Evolutionary conservation across 768 basidiomycete genomes (phyloP).

Genomic region (Phaffia tasmanica): DNA sequence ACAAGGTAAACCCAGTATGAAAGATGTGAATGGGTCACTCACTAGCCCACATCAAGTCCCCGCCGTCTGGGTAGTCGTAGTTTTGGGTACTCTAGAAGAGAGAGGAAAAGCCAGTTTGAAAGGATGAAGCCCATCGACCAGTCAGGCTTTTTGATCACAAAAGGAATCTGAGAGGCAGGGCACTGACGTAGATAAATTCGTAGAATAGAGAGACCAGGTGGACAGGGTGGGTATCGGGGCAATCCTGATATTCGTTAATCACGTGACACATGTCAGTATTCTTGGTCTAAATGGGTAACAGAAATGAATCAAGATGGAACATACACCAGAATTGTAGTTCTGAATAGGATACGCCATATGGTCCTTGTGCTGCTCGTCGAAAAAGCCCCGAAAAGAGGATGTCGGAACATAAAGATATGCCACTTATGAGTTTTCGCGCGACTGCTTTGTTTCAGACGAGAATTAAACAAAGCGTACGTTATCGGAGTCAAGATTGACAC

Average conservation of each 20-base stretch:
- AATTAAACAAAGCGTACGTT: not conserved
- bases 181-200: constrained; percentile 37
- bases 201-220: constrained; percentile 38
- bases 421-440: too few species aligned
- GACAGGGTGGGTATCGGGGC: constrained; percentile 36
- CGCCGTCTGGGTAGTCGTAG: constrained; percentile 34
- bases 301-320: constrained; percentile 33
- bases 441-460: not conserved
- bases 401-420: too few species aligned
- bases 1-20: constrained; percentile 14
- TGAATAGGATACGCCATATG: constrained; percentile 15
- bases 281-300: constrained; percentile 9
- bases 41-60: constrained; percentile 32
- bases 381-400: too few species aligned
- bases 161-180: constrained; percentile 32
- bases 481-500: constrained; percentile 9
- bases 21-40: constrained; percentile 23
- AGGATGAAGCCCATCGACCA: constrained; percentile 3
- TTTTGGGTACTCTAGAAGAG: constrained; percentile 34
- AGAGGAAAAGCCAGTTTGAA: constrained; percentile 4
- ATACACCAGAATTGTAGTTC: constrained; percentile 5
- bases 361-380: not conserved
- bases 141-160: constrained; percentile 30
- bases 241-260: constrained; percentile 25
- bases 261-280: constrained; percentile 18